These are phyloP conservation scores for Berkeleyomyces basicola DNA, from an alignment of 2,329 filamentous ascomycete genomes.

Conservation along the genomic window DNA sequence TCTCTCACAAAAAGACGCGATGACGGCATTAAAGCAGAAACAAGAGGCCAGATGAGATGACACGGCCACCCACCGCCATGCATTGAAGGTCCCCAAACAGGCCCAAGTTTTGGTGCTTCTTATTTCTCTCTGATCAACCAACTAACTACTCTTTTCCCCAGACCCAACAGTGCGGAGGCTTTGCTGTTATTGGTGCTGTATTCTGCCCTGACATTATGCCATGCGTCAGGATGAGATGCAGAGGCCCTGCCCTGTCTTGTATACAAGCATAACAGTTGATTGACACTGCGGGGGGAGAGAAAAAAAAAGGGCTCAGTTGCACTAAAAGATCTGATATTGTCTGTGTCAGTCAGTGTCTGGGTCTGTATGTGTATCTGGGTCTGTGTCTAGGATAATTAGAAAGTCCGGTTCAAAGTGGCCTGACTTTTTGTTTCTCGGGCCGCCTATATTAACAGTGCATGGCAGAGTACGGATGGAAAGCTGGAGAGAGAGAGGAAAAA, in stretches of 20 bases:
- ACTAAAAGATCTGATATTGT: neutral
- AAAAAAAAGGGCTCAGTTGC: neutral
- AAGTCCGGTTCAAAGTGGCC: neutral
- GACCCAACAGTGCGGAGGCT: too few relatives aligned
- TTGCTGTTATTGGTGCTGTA: too few relatives aligned
- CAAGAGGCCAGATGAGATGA: too few relatives aligned
- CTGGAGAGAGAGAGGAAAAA: too few relatives aligned
- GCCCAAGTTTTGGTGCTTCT: neutral
- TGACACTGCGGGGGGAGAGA: too few relatives aligned
- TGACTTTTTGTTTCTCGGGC: neutral
- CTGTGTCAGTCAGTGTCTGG: neutral
- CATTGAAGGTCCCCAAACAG: neutral
- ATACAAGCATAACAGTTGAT: neutral
- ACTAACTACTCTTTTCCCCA: too few relatives aligned
- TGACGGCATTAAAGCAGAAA: neutral
- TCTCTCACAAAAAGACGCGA: neutral
- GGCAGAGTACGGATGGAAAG: too few relatives aligned
- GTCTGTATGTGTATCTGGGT: neutral
- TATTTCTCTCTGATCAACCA: neutral
- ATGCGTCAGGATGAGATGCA: neutral
- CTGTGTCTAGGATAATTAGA: neutral
- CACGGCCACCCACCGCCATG: too few relatives aligned
- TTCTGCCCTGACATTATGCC: too few relatives aligned
- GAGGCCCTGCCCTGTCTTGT: neutral
- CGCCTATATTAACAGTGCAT: neutral